Evolutionary conservation across 306 rosid species (phyloP).

Genomic region (Neltuma alba): DNA sequence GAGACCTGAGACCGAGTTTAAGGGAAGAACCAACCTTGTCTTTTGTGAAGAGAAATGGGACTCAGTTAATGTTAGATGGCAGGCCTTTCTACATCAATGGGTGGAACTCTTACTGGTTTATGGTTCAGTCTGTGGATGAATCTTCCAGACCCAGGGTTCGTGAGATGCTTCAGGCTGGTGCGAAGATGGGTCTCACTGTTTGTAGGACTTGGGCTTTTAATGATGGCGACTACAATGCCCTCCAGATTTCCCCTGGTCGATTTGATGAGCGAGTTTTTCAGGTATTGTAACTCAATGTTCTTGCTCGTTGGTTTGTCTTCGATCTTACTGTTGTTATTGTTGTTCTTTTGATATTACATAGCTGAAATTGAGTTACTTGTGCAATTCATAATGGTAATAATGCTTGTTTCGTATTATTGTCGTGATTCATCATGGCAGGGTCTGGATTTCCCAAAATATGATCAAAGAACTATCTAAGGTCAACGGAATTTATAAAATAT

Average conservation of each 20-base stretch:
- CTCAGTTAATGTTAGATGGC: slow-evolving; percentile 78
- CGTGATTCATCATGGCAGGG: slow-evolving; percentile 20
- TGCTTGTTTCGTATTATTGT: slow-evolving; percentile 29
- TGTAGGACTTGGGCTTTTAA: slow-evolving; percentile 99
- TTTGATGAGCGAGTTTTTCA: slow-evolving; percentile 83
- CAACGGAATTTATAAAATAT: slow-evolving; percentile 1
- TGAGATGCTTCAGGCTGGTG: slow-evolving; percentile 70
- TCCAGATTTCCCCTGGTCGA: slow-evolving; percentile 86
- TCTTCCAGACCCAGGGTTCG: slow-evolving; percentile 63
- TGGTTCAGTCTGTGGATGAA: slow-evolving; percentile 84
- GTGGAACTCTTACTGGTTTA: slow-evolving; percentile 98
- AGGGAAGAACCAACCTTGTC: slow-evolving; percentile 47
- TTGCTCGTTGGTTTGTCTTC: slow-evolving; percentile 17
- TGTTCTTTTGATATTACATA: background rate
- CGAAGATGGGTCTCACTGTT: slow-evolving; percentile 92
- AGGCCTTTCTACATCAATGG: slow-evolving; percentile 84
- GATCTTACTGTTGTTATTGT: background rate
- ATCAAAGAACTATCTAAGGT: slow-evolving; percentile 9
- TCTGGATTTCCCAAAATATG: slow-evolving; percentile 8
- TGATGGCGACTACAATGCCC: slow-evolving; percentile 93
- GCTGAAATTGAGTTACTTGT: slow-evolving; percentile 35
- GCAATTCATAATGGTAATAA: slow-evolving; percentile 20
- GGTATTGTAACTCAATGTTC: slow-evolving; percentile 51
- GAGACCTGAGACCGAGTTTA: slow-evolving; percentile 53
- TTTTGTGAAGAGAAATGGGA: slow-evolving; percentile 81